Percentiles rank a stretch among this genome's conserved stretches.
These are phyloP conservation scores for Pseudocercospora ulei DNA, from an alignment of 2,329 filamentous ascomycete species.

Conservation along the genomic window DNA sequence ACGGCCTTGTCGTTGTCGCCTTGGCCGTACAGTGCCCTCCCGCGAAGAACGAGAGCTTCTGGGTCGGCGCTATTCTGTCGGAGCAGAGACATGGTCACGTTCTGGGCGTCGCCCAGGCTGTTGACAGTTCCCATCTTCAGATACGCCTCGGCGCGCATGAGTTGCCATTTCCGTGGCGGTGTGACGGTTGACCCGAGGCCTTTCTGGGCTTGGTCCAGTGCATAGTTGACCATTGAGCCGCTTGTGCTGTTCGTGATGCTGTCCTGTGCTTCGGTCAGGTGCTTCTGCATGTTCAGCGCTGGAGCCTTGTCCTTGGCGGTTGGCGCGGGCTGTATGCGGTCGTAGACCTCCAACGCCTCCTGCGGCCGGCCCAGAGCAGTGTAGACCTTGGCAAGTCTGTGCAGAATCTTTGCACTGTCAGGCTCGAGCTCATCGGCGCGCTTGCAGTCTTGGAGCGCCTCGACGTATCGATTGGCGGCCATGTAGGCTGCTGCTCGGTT, in stretches of 20 bases:
- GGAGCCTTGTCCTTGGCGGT: slow-evolving; percentile 75
- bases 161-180: slow-evolving; percentile 83
- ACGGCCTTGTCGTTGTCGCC: slow-evolving; percentile 94
- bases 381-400: slow-evolving; percentile 81
- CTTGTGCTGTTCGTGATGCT: slow-evolving; percentile 64
- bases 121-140: slow-evolving; percentile 87
- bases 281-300: slow-evolving; percentile 75
- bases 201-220: slow-evolving; percentile 80
- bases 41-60: slow-evolving; percentile 82
- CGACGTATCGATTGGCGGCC: slow-evolving; percentile 66
- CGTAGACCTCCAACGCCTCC: slow-evolving; percentile 75
- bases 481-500: slow-evolving; percentile 95
- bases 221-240: slow-evolving; percentile 85
- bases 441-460: slow-evolving; percentile 79
- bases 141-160: slow-evolving; percentile 85
- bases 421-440: slow-evolving; percentile 74
- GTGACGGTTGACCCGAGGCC: slow-evolving; percentile 63
- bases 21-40: slow-evolving; percentile 76
- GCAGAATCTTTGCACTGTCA: slow-evolving; percentile 74
- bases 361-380: slow-evolving; percentile 76
- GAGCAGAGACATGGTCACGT: slow-evolving; percentile 78
- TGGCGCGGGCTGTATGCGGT: slow-evolving; percentile 66
- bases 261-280: slow-evolving; percentile 70
- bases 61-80: slow-evolving; percentile 83
- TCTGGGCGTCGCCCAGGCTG: slow-evolving; percentile 81